phyloP scores from a whole-genome alignment of 805 yeast genomes.

The Candida vaughaniae region DNA sequence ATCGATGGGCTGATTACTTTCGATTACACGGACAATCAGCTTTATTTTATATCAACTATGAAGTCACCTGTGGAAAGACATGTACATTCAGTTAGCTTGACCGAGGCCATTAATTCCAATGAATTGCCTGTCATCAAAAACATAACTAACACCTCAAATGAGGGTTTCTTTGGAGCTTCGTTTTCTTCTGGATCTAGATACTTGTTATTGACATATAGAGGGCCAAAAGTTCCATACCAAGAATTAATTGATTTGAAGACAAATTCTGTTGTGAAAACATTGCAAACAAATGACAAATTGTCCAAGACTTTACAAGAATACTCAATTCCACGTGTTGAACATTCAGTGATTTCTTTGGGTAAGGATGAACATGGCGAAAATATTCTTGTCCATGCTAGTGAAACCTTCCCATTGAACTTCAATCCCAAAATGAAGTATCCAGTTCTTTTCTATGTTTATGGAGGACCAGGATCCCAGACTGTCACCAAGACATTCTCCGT shows the following conservation, averaged over 20 bases:
- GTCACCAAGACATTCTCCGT: conserved; percentile 63
- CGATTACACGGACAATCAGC: conserved; percentile 43
- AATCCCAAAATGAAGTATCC: conserved; percentile 69
- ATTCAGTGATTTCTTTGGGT: conserved; percentile 54
- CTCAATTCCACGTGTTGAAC: conserved; percentile 56
- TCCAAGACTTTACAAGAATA: conserved; percentile 37
- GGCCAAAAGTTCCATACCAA: conserved; percentile 83
- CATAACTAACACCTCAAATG: conserved; percentile 33
- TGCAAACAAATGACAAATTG: conserved; percentile 49
- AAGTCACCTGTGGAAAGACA: conserved; percentile 84
- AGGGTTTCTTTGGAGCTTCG: conserved; percentile 68
- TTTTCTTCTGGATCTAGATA: conserved; percentile 81
- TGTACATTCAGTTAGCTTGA: conserved; percentile 64
- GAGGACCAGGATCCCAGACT: conserved; percentile 92
- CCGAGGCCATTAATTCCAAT: conserved; percentile 29
- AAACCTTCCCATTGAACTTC: conserved; percentile 76
- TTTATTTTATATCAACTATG: conserved; percentile 71
- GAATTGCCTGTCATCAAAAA: conserved; percentile 49
- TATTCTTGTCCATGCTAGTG: conserved; percentile 61
- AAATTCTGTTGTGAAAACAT: conserved; percentile 35
- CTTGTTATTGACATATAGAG: conserved; percentile 66
- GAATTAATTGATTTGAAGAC: conserved; percentile 50
- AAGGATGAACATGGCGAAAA: conserved; percentile 46
- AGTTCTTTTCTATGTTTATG: conserved; percentile 84
- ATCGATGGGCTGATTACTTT: conserved; percentile 61